These are phyloP conservation scores for Orbilia blumenaviensis DNA, from an alignment of 2,329 filamentous ascomycete species.

Conservation along the genomic window DNA sequence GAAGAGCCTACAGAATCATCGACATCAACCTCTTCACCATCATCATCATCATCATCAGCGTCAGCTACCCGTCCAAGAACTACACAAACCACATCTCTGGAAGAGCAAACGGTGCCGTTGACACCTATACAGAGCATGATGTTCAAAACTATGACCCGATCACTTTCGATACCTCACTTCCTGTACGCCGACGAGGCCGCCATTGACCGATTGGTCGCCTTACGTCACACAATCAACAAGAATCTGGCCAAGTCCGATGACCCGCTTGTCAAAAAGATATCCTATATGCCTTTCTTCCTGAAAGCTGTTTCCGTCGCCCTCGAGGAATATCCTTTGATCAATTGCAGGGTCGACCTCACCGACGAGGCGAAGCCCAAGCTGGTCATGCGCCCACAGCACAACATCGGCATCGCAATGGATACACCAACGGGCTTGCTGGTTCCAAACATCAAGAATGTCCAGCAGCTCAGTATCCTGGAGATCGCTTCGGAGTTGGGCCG, in stretches of 20 bases:
- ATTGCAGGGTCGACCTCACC: constrained; percentile 77
- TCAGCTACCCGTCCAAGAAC: constrained; percentile 45
- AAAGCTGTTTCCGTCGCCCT: constrained; percentile 92
- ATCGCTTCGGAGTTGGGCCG: constrained; percentile 80
- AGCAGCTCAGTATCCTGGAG: constrained; percentile 76
- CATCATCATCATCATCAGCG: not conserved
- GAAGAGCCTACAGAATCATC: constrained; percentile 60
- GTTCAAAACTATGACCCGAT: constrained; percentile 97
- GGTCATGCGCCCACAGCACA: constrained; percentile 82
- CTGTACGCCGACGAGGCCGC: constrained; percentile 91
- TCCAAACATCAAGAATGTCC: constrained; percentile 87
- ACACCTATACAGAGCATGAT: constrained; percentile 86
- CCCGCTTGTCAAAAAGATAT: constrained; percentile 71
- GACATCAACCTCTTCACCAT: not conserved
- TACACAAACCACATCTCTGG: constrained; percentile 63
- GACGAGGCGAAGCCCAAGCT: constrained; percentile 74
- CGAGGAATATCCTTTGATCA: constrained; percentile 82
- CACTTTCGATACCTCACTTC: constrained; percentile 91
- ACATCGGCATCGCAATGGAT: constrained; percentile 96
- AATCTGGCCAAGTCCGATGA: constrained; percentile 62
- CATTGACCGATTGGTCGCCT: constrained; percentile 75
- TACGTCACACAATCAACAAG: constrained; percentile 79
- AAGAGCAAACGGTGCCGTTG: constrained; percentile 73
- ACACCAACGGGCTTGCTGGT: constrained; percentile 88
- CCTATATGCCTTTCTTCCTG: constrained; percentile 92